A percentile compares a stretch with the other conserved stretches of the same genome.
phyloP scores from a whole-genome alignment of 495 filamentous ascomycete genomes.

The Talaromyces ruber region DNA sequence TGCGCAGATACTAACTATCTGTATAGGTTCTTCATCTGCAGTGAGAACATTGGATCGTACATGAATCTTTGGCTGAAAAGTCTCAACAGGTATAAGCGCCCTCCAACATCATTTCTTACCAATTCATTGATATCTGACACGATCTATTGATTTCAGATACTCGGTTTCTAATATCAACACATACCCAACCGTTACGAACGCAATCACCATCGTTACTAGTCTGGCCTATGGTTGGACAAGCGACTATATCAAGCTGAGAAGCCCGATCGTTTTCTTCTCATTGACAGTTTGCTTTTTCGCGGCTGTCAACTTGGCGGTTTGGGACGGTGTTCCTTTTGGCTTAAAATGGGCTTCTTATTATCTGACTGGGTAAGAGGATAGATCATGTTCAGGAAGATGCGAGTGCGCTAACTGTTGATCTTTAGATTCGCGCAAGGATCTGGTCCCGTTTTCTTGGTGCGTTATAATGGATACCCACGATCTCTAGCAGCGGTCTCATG shows the following conservation, averaged over 20 bases:
- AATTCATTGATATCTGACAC: not conserved
- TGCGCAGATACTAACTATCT: not conserved
- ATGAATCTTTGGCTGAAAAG: conserved; percentile 3
- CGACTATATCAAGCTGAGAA: not conserved
- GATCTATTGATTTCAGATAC: not conserved
- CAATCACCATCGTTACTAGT: not conserved
- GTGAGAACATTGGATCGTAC: conserved; percentile 4
- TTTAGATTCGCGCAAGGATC: conserved; percentile 1
- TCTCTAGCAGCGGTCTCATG: no score
- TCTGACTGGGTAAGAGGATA: not conserved
- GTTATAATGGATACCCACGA: not conserved
- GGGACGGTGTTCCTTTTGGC: conserved; percentile 1
- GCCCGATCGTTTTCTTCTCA: conserved; percentile 1
- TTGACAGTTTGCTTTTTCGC: conserved; percentile 1
- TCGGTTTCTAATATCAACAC: not conserved
- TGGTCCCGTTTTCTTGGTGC: not conserved
- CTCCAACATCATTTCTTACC: no score
- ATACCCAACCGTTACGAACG: conserved; percentile 2
- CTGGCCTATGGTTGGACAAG: conserved; percentile 3
- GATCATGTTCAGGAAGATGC: not conserved
- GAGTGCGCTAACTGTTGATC: not conserved
- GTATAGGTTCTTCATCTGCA: conserved; percentile 1
- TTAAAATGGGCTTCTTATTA: conserved; percentile 4
- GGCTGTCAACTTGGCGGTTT: not conserved
- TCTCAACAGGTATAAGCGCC: not conserved